Percentiles rank a stretch among this genome's conserved stretches.
Evolutionary conservation across 805 yeast genomes (phyloP).

Genomic region (Sugiyamaella floridensis): DNA sequence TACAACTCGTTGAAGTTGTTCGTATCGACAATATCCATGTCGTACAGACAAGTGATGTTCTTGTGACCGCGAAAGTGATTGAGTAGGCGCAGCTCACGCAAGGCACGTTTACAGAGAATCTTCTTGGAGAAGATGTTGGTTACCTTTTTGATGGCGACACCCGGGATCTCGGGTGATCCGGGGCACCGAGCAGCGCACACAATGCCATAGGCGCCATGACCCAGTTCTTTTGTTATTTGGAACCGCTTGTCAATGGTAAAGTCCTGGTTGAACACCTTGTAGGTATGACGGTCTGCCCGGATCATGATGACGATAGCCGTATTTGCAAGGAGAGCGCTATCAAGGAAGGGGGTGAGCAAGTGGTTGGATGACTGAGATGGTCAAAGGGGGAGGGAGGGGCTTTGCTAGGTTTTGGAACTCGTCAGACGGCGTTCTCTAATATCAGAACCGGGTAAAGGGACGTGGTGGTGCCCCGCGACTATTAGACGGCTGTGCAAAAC

Average conservation of each 20-base stretch:
- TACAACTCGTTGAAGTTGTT: conserved; percentile 84
- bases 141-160: conserved; percentile 92
- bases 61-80: conserved; percentile 95
- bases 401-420: too few species aligned
- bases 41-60: conserved; percentile 91
- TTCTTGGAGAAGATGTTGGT: conserved; percentile 90
- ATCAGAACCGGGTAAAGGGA: neutral
- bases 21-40: conserved; percentile 80
- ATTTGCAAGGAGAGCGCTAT: too few species aligned
- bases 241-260: conserved; percentile 86
- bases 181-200: conserved; percentile 89
- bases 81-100: conserved; percentile 81
- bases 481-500: neutral
- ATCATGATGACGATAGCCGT: conserved; percentile 2
- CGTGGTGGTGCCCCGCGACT: neutral
- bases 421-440: too few species aligned
- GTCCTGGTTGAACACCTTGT: conserved; percentile 79
- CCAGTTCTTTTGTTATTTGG: conserved; percentile 84
- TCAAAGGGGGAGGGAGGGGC: too few species aligned
- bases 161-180: conserved; percentile 63
- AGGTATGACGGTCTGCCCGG: conserved; percentile 32
- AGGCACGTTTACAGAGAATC: conserved; percentile 83
- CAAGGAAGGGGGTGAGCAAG: too few species aligned
- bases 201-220: conserved; percentile 97
- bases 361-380: too few species aligned